A percentile compares a stretch with the other conserved stretches of the same genome.
phyloP scores from a whole-genome alignment of 2,329 filamentous ascomycete genomes.

The Fonsecaea erecta region DNA sequence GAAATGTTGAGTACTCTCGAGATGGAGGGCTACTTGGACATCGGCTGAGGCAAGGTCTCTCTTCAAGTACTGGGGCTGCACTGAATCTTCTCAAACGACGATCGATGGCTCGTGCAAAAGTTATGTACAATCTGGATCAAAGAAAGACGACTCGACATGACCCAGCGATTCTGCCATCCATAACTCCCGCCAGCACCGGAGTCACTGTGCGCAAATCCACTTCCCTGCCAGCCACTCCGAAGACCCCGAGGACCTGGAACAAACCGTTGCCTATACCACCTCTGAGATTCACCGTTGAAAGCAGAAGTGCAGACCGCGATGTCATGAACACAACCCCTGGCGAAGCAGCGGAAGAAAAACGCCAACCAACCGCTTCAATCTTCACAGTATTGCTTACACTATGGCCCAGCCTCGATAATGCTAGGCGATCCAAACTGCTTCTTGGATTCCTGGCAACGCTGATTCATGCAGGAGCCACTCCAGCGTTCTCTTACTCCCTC shows the following conservation, averaged over 20 bases:
- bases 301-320: not conserved
- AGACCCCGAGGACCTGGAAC: conserved; percentile 2
- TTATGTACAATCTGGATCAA: conserved; percentile 14
- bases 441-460: conserved; percentile 66
- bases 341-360: not conserved
- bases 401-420: conserved; percentile 65
- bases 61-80: conserved; percentile 10
- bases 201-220: not conserved
- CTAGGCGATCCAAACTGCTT: conserved; percentile 60
- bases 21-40: not conserved
- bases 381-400: conserved; percentile 68
- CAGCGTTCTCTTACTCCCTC: conserved; percentile 76
- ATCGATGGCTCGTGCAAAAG: conserved; percentile 27
- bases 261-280: conserved; percentile 28
- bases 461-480: conserved; percentile 69
- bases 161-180: not conserved
- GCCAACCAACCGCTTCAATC: conserved; percentile 43
- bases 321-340: not conserved
- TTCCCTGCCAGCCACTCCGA: not conserved
- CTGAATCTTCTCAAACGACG: conserved; percentile 24
- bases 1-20: not conserved
- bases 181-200: not conserved
- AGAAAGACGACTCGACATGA: not conserved
- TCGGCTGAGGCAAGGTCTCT: conserved; percentile 9
- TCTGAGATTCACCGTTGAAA: not conserved